phyloP scores from a whole-genome alignment of 768 basidiomycete species.

The Nevesoporus exiguus region DNA sequence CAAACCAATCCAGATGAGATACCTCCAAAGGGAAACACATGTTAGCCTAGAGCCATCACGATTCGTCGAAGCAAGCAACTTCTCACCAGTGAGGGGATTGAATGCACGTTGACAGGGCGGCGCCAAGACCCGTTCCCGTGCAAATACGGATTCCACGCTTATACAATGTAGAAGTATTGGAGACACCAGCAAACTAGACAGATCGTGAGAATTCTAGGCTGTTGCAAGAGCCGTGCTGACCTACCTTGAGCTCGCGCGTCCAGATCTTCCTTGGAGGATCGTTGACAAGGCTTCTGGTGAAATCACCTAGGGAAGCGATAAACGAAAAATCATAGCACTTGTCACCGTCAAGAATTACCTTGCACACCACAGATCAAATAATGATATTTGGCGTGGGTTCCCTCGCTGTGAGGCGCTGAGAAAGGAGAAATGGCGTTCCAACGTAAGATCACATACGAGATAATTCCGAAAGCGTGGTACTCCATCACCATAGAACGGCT shows the following conservation, averaged over 20 bases:
- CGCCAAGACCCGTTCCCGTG: constrained; percentile 79
- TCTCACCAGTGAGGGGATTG: constrained; percentile 69
- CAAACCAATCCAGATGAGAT: constrained; percentile 74
- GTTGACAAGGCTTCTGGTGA: constrained; percentile 67
- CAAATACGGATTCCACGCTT: constrained; percentile 77
- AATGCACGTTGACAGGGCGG: constrained; percentile 74
- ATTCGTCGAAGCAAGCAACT: not conserved
- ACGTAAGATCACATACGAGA: constrained; percentile 49
- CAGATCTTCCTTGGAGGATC: constrained; percentile 68
- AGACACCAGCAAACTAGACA: constrained; percentile 70
- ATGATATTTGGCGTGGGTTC: constrained; percentile 68
- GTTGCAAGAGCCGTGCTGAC: constrained; percentile 1
- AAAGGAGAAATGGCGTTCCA: constrained; percentile 1
- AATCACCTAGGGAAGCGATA: constrained; percentile 49
- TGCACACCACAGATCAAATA: constrained; percentile 82
- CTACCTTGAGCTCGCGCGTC: constrained; percentile 78
- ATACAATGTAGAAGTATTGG: constrained; percentile 78
- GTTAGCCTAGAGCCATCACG: constrained; percentile 1
- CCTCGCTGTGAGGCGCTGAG: constrained; percentile 47
- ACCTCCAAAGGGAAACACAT: constrained; percentile 41
- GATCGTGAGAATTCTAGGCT: constrained; percentile 3
- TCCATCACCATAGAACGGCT: constrained; percentile 73
- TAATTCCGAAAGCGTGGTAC: constrained; percentile 79
- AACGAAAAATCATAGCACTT: not conserved
- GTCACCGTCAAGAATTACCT: constrained; percentile 31